phyloP scores from a whole-genome alignment of 1,284 basidiomycete species.

The Trichosporon sp. region DNA sequence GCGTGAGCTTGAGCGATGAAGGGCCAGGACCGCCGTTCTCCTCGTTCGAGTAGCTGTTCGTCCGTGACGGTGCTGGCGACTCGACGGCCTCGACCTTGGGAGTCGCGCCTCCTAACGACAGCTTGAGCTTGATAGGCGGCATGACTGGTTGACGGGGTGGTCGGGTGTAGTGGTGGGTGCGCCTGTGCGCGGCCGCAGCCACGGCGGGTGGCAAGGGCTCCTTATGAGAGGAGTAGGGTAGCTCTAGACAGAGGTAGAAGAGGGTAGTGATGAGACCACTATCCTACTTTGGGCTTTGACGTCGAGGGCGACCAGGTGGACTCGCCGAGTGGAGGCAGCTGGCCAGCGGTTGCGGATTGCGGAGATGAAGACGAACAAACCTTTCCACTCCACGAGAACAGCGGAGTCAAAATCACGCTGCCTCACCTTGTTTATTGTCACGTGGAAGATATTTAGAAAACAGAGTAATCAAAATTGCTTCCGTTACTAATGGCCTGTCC shows the following conservation, averaged over 20 bases:
- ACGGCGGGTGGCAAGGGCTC: slow-evolving; percentile 17
- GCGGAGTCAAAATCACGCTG: background rate
- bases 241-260: slow-evolving; percentile 37
- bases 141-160: slow-evolving; percentile 23
- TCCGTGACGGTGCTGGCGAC: background rate
- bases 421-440: background rate
- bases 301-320: slow-evolving; percentile 37
- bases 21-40: background rate
- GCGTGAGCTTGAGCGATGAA: slow-evolving; percentile 18
- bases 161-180: slow-evolving; percentile 2
- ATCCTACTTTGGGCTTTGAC: background rate
- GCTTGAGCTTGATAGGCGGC: slow-evolving; percentile 49
- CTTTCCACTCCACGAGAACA: background rate
- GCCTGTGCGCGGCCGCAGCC: slow-evolving; percentile 18
- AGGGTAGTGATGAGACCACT: slow-evolving; percentile 61
- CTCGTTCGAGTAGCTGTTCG: slow-evolving; percentile 22
- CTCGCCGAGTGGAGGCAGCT: slow-evolving; percentile 54
- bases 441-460: background rate
- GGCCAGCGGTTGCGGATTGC: slow-evolving; percentile 19
- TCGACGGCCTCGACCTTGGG: slow-evolving; percentile 13
- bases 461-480: background rate
- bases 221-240: background rate
- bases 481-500: background rate
- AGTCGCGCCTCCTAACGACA: slow-evolving; percentile 36
- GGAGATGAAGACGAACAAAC: slow-evolving; percentile 20